Percentiles rank a stretch among this genome's conserved stretches.
Evolutionary conservation across 768 basidiomycete genomes (phyloP).

Genomic region (Boletus barrowsii): DNA sequence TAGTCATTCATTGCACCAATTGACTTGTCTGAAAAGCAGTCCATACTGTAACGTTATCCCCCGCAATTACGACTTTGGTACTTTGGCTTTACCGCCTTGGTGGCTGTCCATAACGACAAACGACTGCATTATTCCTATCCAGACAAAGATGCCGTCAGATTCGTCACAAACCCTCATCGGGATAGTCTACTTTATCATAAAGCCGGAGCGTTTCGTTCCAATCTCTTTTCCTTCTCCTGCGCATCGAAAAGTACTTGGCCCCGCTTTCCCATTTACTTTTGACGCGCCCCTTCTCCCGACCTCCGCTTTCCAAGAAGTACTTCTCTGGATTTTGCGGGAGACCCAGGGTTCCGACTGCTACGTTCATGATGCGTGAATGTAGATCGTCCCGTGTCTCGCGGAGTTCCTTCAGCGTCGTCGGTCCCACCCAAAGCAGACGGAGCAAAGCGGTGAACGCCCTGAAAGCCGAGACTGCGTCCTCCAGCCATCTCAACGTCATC

Average conservation of each 20-base stretch:
- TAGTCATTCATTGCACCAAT: neutral
- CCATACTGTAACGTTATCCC: no score
- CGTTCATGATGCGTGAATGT: conserved; percentile 61
- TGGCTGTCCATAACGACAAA: no score
- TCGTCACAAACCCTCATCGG: conserved; percentile 42
- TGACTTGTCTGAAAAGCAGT: no score
- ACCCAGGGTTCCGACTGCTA: conserved; percentile 56
- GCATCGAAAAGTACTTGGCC: conserved; percentile 75
- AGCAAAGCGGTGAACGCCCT: conserved; percentile 66
- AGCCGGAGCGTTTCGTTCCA: conserved; percentile 85
- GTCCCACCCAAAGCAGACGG: conserved; percentile 62
- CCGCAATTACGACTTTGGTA: no score
- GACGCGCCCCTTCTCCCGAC: conserved; percentile 69
- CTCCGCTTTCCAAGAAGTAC: conserved; percentile 57
- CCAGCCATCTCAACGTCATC: conserved; percentile 86
- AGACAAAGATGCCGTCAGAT: neutral
- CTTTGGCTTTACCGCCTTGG: no score
- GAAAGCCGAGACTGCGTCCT: conserved; percentile 77
- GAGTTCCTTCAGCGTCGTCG: conserved; percentile 51
- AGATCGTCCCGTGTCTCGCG: conserved; percentile 53
- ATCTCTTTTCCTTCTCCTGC: conserved; percentile 75
- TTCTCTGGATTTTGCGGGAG: conserved; percentile 69
- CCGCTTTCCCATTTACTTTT: conserved; percentile 63
- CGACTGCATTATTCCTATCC: no score
- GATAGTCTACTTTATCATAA: conserved; percentile 83